A percentile compares a stretch with the other conserved stretches of the same genome.
Evolutionary conservation across 129 eudicot genomes (phyloP).

Genomic region (Flaveria linearis): DNA sequence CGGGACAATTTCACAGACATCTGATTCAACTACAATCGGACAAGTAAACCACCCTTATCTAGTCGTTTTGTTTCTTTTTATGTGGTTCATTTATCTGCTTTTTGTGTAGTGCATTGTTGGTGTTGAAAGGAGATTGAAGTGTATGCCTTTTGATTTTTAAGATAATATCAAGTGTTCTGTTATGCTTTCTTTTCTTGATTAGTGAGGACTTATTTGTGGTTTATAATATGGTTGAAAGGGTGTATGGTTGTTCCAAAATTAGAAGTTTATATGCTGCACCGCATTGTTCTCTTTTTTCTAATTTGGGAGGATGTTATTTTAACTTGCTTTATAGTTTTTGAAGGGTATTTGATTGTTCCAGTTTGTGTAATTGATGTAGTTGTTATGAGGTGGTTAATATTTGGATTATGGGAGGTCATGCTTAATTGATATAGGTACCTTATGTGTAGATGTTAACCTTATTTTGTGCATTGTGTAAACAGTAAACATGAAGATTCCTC

Average conservation of each 20-base stretch:
- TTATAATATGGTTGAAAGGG: neutral
- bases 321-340: slow-evolving; percentile 4
- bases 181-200: neutral
- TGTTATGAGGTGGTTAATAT: neutral
- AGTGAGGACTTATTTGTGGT: neutral
- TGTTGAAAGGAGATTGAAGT: neutral
- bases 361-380: neutral
- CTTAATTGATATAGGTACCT: neutral
- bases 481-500: neutral
- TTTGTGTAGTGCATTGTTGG: neutral
- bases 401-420: neutral
- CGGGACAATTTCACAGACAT: neutral
- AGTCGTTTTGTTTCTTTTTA: neutral
- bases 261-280: neutral
- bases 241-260: neutral
- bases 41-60: slow-evolving; percentile 13
- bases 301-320: slow-evolving; percentile 3
- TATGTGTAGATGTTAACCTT: slow-evolving; percentile 1
- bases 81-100: slow-evolving; percentile 8
- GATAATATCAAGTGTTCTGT: neutral
- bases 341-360: neutral
- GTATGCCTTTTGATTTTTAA: neutral
- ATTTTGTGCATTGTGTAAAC: neutral
- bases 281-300: neutral
- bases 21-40: slow-evolving; percentile 13